Evolutionary conservation across 179 eudicot genomes (phyloP), one percentile per base, ranked within the genome.

Genomic region (Spergularia azorica): DNA sequence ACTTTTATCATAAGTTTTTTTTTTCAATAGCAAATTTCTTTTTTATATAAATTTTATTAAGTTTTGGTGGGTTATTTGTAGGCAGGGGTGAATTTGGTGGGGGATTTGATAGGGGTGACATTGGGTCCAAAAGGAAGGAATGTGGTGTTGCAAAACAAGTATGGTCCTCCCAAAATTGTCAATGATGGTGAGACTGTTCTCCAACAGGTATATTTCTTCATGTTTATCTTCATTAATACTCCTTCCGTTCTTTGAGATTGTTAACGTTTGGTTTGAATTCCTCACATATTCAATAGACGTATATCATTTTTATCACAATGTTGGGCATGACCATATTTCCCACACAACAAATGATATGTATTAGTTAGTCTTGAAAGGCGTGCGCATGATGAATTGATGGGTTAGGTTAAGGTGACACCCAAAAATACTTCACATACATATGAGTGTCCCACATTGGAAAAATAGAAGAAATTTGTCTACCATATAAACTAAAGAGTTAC

Each of bases 111-210:
- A 39, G 97, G 98, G 46, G 98, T 94, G 71, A 94, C 98, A 79
- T 90, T 94, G 77, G 98, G 97, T 76, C 99, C 99, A 14, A 95
- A 95, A 74, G 99, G 99, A 61, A 86, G 99, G 76, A 95, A 95
- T 87, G 99, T 95, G 55, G 97, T 93, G 69, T 84, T 95, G 43
- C 97, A 91, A 80, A 91, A 93, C 84, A 95, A 93, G 82, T 95
- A 93, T 90, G 99, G 99, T 57, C 88, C 97, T 67, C 99, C 99
- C 7, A 93, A 84, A 79, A 95, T 95, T 84, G 97, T 93, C 46
- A 95, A 93, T 80, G 99, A 95, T 86, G 99, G 99, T 70, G 99
- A 93, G 67, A 93, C 99, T 41, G 99, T 95, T 72, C 97, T 97
- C 76, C 91, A 76, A 80, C 92, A 95, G 97, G 98, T 93, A 86